phyloP scores from a whole-genome alignment of 2,329 filamentous ascomycete species.

The Hypoxylon sp. region DNA sequence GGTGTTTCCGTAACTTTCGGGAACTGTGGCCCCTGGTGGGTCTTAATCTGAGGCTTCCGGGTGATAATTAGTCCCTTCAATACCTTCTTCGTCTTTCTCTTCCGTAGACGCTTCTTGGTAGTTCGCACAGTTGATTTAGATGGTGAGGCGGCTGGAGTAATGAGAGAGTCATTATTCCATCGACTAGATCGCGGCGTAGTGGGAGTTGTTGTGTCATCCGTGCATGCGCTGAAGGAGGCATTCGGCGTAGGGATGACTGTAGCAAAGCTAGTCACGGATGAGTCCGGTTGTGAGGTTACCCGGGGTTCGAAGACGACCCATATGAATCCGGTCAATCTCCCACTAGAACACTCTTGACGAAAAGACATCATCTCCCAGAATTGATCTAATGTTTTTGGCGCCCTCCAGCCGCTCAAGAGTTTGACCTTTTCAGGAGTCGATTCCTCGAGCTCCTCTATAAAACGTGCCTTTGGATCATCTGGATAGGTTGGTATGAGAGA shows the following conservation, averaged over 20 bases:
- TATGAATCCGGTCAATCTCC: constrained; percentile 91
- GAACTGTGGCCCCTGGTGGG: constrained; percentile 65
- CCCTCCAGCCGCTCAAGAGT: constrained; percentile 81
- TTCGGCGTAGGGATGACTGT: constrained; percentile 50
- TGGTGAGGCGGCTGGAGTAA: constrained; percentile 55
- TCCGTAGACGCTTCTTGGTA: constrained; percentile 45
- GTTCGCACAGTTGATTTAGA: constrained; percentile 49
- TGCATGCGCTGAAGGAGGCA: constrained; percentile 50
- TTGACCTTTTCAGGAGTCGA: constrained; percentile 69
- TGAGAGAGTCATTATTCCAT: constrained; percentile 40
- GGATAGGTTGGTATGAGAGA: constrained; percentile 92
- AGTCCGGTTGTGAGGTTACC: constrained; percentile 18
- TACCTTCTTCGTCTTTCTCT: constrained; percentile 64
- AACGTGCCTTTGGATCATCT: constrained; percentile 94
- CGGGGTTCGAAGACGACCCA: constrained; percentile 87
- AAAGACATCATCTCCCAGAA: constrained; percentile 99
- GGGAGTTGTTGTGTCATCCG: constrained; percentile 47
- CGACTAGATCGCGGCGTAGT: constrained; percentile 21
- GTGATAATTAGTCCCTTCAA: constrained; percentile 74
- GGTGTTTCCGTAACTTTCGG: constrained; percentile 68
- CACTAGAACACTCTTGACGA: constrained; percentile 94
- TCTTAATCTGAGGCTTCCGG: constrained; percentile 76
- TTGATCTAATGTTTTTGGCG: constrained; percentile 84
- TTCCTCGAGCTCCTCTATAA: constrained; percentile 89
- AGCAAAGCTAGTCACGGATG: constrained; percentile 22